Base-by-base conservation (phyloP, 768 basidiomycete genomes). In the Lactarius sanguifluus region DNA sequence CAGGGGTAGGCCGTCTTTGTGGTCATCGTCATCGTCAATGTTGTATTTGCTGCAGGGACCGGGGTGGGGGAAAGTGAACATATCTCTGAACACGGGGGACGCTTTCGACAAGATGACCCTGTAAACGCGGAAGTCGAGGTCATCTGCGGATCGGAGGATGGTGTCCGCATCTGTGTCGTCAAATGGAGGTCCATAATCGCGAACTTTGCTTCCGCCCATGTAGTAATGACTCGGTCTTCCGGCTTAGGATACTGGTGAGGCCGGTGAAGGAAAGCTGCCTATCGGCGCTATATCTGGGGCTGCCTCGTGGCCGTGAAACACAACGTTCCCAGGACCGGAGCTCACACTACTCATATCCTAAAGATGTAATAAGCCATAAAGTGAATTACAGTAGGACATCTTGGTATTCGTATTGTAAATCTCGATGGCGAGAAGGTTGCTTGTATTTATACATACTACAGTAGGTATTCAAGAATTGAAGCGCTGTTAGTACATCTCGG, bases 71-170 rank as follows among this genome's bases (percentile, higher is more conserved):
- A 61, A 58, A 5, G 64, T 61, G 41, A 65, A 65, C 59, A 65
- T 60, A 38, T 45, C 61, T 28, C 41, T 57, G 64, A 70, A 63
- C 18, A 67, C 52, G 32, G 61, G 62, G n/a, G 69, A 70, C 8
- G 66, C 66, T 50, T 67, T 67, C 23, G 52, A 60, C 5, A 72
- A 25, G 43, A 72, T 61, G 34, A 64, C 38, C 30, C 56, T 61
- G 43, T 72, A 64, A 20, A 69, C 66, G 16, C 25, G 63, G 38
- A 69, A 72, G 28, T 65, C 55, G n/a, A 67, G 28, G 40, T 56
- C 38, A 40, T 72, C 71, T 2, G 36, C 30, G 3, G 71, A 72
- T 10, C 62, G 66, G 7, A 72, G 38, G 57, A 68, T 47, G 57
- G 65, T 43, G 59, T 72, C 70, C 32, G 62, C 67, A 45, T 68